These are phyloP conservation scores for Nicotiana sylvestris DNA, from an alignment of 257 asterid species.

Conservation along the genomic window DNA sequence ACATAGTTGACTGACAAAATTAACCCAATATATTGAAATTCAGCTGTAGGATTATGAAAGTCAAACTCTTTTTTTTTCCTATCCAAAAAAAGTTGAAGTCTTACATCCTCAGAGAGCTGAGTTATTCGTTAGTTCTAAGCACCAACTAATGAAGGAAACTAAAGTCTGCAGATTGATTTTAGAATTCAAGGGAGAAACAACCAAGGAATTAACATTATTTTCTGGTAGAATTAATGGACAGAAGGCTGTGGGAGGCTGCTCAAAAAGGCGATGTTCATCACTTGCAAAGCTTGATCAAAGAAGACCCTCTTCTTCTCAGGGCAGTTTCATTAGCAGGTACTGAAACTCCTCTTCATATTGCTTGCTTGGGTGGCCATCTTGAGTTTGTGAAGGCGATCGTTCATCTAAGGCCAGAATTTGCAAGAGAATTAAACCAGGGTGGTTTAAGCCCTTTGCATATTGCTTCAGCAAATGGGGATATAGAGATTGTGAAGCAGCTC, in stretches of 20 bases:
- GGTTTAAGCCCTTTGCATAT: conserved; percentile 38
- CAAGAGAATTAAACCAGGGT: conserved; percentile 18
- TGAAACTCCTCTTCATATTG: conserved; percentile 7
- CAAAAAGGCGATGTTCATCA: background rate
- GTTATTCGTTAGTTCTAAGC: background rate
- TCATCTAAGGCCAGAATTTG: background rate
- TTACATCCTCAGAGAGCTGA: background rate
- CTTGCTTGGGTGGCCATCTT: background rate
- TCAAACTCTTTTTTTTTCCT: background rate
- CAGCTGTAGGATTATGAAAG: background rate
- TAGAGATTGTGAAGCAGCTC: conserved; percentile 31
- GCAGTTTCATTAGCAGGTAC: background rate
- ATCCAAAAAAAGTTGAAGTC: background rate
- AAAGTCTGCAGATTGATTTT: background rate
- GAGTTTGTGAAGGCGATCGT: background rate
- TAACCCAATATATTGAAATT: background rate
- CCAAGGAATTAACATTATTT: background rate
- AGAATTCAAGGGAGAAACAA: background rate
- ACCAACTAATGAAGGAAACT: background rate
- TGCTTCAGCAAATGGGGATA: conserved; percentile 32
- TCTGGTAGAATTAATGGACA: background rate
- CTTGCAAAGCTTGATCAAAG: conserved; percentile 1
- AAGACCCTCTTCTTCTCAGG: background rate
- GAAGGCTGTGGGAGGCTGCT: background rate
- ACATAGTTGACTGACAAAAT: too few relatives aligned